Evolutionary conservation across 2,329 filamentous ascomycete genomes (phyloP).

Genomic region (Colletotrichum siamense): DNA sequence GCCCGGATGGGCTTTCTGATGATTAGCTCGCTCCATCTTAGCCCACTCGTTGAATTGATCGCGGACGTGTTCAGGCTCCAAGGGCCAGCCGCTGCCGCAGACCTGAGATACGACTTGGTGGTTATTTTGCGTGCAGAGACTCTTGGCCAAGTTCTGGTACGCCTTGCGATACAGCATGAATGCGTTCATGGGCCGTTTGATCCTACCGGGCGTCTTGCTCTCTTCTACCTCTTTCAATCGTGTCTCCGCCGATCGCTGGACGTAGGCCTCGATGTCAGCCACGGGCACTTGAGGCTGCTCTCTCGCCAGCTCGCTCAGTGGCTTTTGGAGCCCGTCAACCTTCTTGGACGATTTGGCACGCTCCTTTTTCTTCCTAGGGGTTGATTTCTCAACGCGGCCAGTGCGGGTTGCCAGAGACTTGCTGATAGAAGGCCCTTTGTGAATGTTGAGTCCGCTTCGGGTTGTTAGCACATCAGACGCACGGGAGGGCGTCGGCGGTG

Average conservation of each 20-base stretch:
- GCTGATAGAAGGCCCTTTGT: conserved; percentile 26
- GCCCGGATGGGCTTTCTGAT: conserved; percentile 81
- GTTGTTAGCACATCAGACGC: conserved; percentile 40
- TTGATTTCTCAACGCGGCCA: conserved; percentile 36
- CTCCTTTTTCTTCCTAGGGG: conserved; percentile 43
- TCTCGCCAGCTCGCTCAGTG: conserved; percentile 74
- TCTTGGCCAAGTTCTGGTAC: conserved; percentile 85
- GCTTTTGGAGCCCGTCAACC: conserved; percentile 63
- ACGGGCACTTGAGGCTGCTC: conserved; percentile 67
- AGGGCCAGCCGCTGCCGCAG: conserved; percentile 85
- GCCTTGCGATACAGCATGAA: conserved; percentile 98
- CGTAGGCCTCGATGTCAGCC: conserved; percentile 81
- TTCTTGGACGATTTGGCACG: conserved; percentile 47
- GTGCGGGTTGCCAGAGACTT: conserved; percentile 33
- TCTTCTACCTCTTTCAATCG: conserved; percentile 72
- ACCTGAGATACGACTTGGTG: conserved; percentile 91
- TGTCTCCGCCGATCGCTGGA: conserved; percentile 71
- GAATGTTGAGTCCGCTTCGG: conserved; percentile 39
- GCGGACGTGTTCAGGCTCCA: conserved; percentile 76
- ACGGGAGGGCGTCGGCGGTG: conserved; percentile 51
- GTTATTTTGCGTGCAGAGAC: conserved; percentile 83
- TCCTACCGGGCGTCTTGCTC: conserved; percentile 73
- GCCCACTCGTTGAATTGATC: conserved; percentile 81
- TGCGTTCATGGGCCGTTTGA: conserved; percentile 94
- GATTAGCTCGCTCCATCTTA: conserved; percentile 81